phyloP scores from a whole-genome alignment of 2,329 filamentous ascomycete species.

The Talaromyces sp. region DNA sequence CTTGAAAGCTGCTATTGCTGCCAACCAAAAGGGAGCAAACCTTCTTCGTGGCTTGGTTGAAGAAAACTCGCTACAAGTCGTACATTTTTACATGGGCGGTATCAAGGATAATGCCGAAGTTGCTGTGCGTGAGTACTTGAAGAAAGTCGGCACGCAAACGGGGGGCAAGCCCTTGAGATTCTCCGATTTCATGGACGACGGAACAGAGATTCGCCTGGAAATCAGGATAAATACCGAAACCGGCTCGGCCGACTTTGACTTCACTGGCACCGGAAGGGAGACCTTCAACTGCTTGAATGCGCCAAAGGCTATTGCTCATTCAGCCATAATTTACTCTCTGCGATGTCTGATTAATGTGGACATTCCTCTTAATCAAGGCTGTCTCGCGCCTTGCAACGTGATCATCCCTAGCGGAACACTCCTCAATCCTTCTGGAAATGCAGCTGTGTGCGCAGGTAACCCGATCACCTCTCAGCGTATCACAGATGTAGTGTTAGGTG shows the following conservation, averaged over 20 bases:
- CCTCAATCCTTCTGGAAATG: constrained; percentile 69
- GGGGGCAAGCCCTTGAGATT: constrained; percentile 67
- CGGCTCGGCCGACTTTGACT: constrained; percentile 75
- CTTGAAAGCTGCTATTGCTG: constrained; percentile 79
- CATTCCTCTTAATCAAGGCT: constrained; percentile 84
- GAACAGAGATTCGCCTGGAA: constrained; percentile 70
- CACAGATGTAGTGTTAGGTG: constrained; percentile 77
- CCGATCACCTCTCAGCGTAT: constrained; percentile 75
- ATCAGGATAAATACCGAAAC: constrained; percentile 70
- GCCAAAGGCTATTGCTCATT: constrained; percentile 76
- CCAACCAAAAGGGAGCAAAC: constrained; percentile 69
- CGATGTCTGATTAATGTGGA: constrained; percentile 75
- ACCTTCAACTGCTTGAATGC: constrained; percentile 79
- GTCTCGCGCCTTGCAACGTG: constrained; percentile 71
- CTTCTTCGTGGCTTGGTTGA: constrained; percentile 10
- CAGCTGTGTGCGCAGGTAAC: constrained; percentile 79
- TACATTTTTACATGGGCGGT: constrained; percentile 78
- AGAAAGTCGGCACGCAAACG: constrained; percentile 64
- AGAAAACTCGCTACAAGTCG: constrained; percentile 45
- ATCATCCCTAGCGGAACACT: constrained; percentile 68
- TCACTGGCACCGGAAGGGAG: constrained; percentile 73
- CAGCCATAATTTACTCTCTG: constrained; percentile 81
- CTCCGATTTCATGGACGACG: constrained; percentile 83
- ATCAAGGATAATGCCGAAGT: constrained; percentile 79
- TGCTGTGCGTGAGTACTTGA: constrained; percentile 72